These are phyloP conservation scores for Eucalyptus pauciflora DNA, from an alignment of 345 rosid species.

Conservation along the genomic window DNA sequence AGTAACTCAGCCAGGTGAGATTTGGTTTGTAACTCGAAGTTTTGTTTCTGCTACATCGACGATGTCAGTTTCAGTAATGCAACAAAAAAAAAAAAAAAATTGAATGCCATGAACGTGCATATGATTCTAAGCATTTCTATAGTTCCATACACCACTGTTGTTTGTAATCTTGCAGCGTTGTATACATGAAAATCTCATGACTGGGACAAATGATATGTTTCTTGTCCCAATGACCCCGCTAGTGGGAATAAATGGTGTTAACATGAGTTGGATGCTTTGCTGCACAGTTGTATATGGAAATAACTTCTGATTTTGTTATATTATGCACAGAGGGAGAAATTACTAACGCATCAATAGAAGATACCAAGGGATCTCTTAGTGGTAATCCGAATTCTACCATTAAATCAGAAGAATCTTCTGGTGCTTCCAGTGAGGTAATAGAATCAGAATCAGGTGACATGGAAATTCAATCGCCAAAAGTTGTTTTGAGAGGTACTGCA, in stretches of 20 bases:
- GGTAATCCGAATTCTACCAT: not conserved
- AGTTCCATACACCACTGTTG: not conserved
- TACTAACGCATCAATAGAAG: conserved; percentile 28
- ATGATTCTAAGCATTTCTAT: not conserved
- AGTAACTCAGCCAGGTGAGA: not conserved
- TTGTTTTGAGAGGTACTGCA: conserved; percentile 15
- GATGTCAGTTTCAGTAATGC: not conserved
- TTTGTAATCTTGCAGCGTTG: not conserved
- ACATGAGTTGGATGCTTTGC: not conserved
- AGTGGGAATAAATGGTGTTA: not conserved
- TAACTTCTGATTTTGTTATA: not conserved
- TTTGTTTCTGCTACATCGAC: not conserved
- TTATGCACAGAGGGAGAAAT: conserved; percentile 41
- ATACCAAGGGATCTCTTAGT: not conserved
- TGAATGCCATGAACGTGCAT: not conserved
- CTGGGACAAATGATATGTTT: not conserved
- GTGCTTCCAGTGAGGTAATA: conserved; percentile 23
- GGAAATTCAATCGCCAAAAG: conserved; percentile 23
- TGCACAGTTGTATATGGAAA: not conserved
- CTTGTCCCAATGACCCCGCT: not conserved
- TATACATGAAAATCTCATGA: not conserved
- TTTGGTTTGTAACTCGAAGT: not conserved
- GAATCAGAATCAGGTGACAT: conserved; percentile 16
- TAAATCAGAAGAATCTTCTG: conserved; percentile 21
- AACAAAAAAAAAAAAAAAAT: not conserved